A percentile compares a stretch with the other conserved stretches of the same genome.
These are phyloP conservation scores for Batkoa obscura DNA, from an alignment of 371 early-diverging fungal genomes.

Conservation along the genomic window DNA sequence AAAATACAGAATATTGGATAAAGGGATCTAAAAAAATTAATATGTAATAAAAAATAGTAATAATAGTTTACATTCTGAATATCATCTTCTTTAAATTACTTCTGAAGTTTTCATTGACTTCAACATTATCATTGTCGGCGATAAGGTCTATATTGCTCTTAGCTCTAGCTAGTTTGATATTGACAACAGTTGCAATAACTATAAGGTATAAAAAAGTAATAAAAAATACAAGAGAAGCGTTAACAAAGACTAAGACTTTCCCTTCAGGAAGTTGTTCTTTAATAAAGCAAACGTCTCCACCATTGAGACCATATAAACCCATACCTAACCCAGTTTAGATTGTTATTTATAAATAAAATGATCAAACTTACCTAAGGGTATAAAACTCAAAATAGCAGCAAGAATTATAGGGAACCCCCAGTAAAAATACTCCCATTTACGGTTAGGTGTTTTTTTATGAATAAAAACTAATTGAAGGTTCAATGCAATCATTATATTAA, in stretches of 20 bases:
- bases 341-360: neutral
- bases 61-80: neutral
- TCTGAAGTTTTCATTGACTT: neutral
- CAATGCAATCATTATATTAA: neutral
- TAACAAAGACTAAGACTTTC: neutral
- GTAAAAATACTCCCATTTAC: neutral
- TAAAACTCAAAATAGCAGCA: neutral
- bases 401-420: neutral
- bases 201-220: neutral
- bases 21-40: neutral
- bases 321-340: neutral
- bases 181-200: neutral
- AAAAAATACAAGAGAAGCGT: neutral
- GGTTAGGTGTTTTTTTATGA: neutral
- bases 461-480: conserved; percentile 4
- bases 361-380: neutral
- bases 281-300: neutral
- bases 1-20: neutral
- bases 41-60: neutral
- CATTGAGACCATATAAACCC: neutral
- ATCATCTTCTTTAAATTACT: neutral
- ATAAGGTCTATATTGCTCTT: neutral
- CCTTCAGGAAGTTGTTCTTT: neutral
- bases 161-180: neutral
- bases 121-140: neutral